phyloP scores from a whole-genome alignment of 129 eudicot species.

The Deinandra increscens region DNA sequence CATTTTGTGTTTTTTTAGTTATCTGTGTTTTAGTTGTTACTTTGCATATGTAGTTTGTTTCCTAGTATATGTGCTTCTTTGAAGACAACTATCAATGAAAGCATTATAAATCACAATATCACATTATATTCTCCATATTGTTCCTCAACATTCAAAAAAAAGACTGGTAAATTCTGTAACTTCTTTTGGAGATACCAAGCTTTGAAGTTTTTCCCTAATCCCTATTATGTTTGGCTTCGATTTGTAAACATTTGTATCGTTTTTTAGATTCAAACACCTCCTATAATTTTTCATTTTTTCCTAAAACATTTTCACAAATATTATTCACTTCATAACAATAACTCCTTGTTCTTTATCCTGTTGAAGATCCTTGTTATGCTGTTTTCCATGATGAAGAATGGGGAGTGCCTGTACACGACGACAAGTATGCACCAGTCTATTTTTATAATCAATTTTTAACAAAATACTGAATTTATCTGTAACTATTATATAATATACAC shows the following conservation, averaged over 20 bases:
- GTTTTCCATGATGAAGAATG: constrained; percentile 78
- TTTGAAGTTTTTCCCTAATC: not conserved
- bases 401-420: constrained; percentile 79
- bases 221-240: not conserved
- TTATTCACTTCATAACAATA: not conserved
- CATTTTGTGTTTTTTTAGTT: not conserved
- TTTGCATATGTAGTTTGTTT: not conserved
- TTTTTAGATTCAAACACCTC: not conserved
- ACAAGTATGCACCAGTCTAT: constrained; percentile 45
- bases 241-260: not conserved
- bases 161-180: not conserved
- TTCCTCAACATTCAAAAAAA: not conserved
- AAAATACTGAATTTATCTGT: not conserved
- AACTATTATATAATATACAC: not conserved
- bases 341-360: constrained; percentile 26
- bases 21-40: not conserved
- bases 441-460: not conserved
- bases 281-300: not conserved
- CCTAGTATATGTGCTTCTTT: not conserved
- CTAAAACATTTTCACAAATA: not conserved
- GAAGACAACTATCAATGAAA: not conserved
- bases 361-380: constrained; percentile 52
- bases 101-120: not conserved
- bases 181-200: not conserved
- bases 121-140: not conserved